phyloP scores from a whole-genome alignment of 2,329 filamentous ascomycete species.

The Amylocarpus encephaloides region DNA sequence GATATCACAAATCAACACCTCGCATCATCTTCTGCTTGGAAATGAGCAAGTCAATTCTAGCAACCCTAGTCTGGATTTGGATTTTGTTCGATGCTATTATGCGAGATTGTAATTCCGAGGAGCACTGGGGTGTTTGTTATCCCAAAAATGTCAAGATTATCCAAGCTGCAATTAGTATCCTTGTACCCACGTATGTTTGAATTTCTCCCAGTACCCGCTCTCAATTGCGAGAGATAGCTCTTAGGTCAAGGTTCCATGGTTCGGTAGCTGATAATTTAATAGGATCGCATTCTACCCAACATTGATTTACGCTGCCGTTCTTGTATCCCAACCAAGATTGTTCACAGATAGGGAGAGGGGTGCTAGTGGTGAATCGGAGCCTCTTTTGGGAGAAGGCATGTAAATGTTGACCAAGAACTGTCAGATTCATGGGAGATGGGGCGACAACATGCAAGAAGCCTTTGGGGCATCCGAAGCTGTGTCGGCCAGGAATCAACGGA shows the following conservation, averaged over 20 bases:
- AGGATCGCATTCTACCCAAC: conserved; percentile 19
- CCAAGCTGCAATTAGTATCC: conserved; percentile 13
- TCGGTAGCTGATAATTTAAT: not conserved
- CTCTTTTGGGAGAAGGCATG: not conserved
- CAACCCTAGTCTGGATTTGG: conserved; percentile 21
- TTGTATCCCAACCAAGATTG: not conserved
- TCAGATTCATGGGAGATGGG: no score
- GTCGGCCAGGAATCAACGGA: no score
- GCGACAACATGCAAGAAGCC: no score
- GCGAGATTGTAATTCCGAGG: conserved; percentile 3
- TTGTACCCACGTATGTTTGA: conserved; percentile 19
- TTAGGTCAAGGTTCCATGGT: not conserved
- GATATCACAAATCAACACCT: conserved; percentile 5
- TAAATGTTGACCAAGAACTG: no score
- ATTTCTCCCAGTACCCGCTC: not conserved
- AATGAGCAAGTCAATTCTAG: conserved; percentile 15
- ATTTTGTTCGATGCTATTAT: conserved; percentile 17
- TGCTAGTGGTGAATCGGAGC: not conserved
- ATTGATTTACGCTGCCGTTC: conserved; percentile 11
- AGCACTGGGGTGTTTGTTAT: conserved; percentile 1
- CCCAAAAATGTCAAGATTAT: conserved; percentile 7
- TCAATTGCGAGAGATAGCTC: not conserved
- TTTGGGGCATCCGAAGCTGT: no score
- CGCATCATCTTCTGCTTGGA: conserved; percentile 14
- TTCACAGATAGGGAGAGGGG: not conserved